These are phyloP conservation scores for Isochrysis galbana DNA, from an alignment of 78 protist species.

Conservation along the genomic window DNA sequence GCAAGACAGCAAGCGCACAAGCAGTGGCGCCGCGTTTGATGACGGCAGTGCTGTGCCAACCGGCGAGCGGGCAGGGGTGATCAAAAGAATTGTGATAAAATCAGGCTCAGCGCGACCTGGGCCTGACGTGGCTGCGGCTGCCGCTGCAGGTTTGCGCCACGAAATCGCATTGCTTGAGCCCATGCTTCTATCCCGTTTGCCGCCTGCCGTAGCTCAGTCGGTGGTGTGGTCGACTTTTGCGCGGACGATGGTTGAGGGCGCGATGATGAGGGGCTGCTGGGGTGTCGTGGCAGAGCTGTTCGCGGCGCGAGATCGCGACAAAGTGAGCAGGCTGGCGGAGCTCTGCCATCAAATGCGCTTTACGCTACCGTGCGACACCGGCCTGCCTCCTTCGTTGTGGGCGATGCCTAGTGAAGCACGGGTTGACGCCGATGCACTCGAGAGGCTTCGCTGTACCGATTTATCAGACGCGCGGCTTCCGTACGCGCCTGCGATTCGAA, in stretches of 20 bases:
- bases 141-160: no score
- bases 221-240: no score
- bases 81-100: no score
- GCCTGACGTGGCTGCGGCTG: no score
- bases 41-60: no score
- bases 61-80: no score
- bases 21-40: no score
- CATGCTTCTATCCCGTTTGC: no score
- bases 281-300: neutral
- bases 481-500: neutral
- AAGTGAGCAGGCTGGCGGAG: neutral
- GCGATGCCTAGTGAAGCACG: neutral
- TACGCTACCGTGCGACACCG: neutral
- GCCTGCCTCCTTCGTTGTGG: neutral
- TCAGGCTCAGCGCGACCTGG: no score
- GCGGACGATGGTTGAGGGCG: neutral
- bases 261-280: neutral
- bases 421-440: neutral
- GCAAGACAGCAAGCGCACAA: no score
- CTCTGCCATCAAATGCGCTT: neutral
- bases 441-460: neutral
- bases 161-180: no score
- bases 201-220: no score
- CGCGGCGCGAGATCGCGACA: neutral
- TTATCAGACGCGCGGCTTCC: neutral